These are phyloP conservation scores for Penicillium fuscoglaucum DNA, from an alignment of 2,329 filamentous ascomycete species.

Conservation along the genomic window DNA sequence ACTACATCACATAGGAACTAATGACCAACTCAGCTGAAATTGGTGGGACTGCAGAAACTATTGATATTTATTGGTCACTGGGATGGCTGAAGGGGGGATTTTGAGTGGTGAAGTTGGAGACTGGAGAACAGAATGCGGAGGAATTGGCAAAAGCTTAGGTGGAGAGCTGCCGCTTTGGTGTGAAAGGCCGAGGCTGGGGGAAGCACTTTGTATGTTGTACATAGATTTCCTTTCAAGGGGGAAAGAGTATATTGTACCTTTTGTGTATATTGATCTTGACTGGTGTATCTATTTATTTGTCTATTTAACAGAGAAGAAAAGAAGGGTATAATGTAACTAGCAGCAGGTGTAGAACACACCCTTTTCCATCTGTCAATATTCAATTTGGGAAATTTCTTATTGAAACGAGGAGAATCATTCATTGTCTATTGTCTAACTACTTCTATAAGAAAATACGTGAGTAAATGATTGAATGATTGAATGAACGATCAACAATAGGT, in stretches of 20 bases:
- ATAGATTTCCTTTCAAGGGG: background rate
- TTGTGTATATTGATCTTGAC: background rate
- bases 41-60: background rate
- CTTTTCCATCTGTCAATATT: background rate
- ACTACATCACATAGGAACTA: slow-evolving; percentile 1
- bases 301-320: background rate
- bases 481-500: background rate
- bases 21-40: background rate
- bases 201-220: too few relatives aligned
- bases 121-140: slow-evolving; percentile 7
- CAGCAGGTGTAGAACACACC: background rate
- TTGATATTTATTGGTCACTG: slow-evolving; percentile 4
- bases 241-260: background rate
- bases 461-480: background rate
- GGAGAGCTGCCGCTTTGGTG: slow-evolving; percentile 12
- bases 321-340: background rate
- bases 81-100: background rate
- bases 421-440: too few relatives aligned
- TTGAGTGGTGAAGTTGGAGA: slow-evolving; percentile 4
- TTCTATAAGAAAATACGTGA: too few relatives aligned
- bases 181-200: background rate
- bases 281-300: background rate
- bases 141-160: slow-evolving; percentile 25
- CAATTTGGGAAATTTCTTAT: too few relatives aligned
- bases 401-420: background rate